Evolutionary conservation across 306 rosid species (phyloP).

Genomic region (Fragaria vesca): DNA sequence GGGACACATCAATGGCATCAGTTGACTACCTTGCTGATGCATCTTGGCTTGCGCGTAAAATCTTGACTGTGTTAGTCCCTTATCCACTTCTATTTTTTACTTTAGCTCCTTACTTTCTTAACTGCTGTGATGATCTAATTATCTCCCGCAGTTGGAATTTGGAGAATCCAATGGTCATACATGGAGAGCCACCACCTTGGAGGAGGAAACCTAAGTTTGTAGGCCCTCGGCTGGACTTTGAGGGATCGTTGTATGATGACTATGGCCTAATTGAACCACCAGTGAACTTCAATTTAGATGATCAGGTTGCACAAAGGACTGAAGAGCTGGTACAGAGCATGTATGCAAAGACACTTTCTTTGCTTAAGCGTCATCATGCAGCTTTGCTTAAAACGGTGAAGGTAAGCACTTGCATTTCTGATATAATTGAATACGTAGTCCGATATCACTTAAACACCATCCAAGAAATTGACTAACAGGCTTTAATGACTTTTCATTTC

Average conservation of each 20-base stretch:
- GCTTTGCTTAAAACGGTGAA: slow-evolving; percentile 80
- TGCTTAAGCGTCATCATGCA: slow-evolving; percentile 78
- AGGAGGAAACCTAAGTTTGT: slow-evolving; percentile 65
- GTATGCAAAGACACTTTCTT: slow-evolving; percentile 64
- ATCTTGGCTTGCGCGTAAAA: slow-evolving; percentile 99
- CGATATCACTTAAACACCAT: neutral
- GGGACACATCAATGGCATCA: slow-evolving; percentile 86
- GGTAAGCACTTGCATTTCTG: slow-evolving; percentile 40
- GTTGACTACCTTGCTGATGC: slow-evolving; percentile 94
- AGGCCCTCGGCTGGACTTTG: slow-evolving; percentile 93
- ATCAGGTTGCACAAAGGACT: slow-evolving; percentile 66
- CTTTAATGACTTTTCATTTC: slow-evolving; percentile 28
- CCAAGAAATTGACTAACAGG: neutral
- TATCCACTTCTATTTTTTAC: slow-evolving; percentile 3
- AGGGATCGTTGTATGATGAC: slow-evolving; percentile 87
- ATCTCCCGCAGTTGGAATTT: slow-evolving; percentile 76
- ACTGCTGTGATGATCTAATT: slow-evolving; percentile 17
- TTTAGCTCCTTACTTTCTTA: slow-evolving; percentile 13
- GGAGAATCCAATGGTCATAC: slow-evolving; percentile 91
- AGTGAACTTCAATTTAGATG: slow-evolving; percentile 80
- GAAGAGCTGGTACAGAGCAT: slow-evolving; percentile 65
- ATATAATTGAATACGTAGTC: neutral
- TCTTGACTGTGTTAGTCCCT: slow-evolving; percentile 73
- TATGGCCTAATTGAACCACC: slow-evolving; percentile 71
- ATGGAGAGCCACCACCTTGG: slow-evolving; percentile 97